Percentiles rank a stretch among this genome's conserved stretches.
phyloP scores from a whole-genome alignment of 176 grass and related monocot genomes.

The Aegilops speltoides region DNA sequence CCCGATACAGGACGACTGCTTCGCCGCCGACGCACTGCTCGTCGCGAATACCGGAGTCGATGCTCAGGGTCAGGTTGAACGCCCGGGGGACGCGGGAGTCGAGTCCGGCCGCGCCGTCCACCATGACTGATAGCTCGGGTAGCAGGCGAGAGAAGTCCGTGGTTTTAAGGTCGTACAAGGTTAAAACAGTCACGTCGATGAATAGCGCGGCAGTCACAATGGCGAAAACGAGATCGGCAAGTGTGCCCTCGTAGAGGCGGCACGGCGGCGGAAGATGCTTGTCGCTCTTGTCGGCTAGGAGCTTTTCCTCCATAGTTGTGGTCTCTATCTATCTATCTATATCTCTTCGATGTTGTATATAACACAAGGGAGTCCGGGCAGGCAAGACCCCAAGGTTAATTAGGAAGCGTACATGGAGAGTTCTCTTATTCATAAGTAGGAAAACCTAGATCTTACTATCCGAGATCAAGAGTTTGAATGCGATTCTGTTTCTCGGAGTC shows the following conservation, averaged over 20 bases:
- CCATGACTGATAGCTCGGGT: not conserved
- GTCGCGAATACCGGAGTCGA: not conserved
- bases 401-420: not conserved
- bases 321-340: not conserved
- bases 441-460: not conserved
- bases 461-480: not conserved
- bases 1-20: slow-evolving; percentile 9
- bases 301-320: not conserved
- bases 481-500: not conserved
- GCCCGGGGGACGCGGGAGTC: not conserved
- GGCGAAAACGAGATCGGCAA: not conserved
- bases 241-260: too few species aligned
- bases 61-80: slow-evolving; percentile 13
- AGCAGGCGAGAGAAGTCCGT: not conserved
- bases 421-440: not conserved
- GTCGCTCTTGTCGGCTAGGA: not conserved
- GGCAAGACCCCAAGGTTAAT: not conserved
- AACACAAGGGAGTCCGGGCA: not conserved
- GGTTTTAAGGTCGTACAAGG: not conserved
- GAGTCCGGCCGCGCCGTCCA: not conserved
- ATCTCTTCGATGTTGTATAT: not conserved
- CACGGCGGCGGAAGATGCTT: not conserved
- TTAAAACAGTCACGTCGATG: not conserved
- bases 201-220: not conserved
- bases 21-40: slow-evolving; percentile 4